These are phyloP conservation scores for Populus davidiana DNA, from an alignment of 345 rosid genomes.

Conservation along the genomic window DNA sequence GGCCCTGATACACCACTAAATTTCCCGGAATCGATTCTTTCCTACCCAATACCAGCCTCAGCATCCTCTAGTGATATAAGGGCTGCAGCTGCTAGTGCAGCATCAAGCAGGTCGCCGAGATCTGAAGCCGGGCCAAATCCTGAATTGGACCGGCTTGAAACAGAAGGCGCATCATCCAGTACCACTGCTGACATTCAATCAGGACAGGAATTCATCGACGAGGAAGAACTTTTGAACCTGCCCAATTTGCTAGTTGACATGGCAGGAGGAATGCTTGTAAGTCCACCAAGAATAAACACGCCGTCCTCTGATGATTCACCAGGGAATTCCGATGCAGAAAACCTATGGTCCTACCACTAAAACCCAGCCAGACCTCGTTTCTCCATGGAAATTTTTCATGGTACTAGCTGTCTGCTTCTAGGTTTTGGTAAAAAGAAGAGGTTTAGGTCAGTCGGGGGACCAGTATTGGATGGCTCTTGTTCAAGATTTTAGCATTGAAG, in stretches of 20 bases:
- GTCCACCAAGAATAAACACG: conserved; percentile 63
- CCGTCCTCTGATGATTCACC: conserved; percentile 53
- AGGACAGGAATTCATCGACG: conserved; percentile 45
- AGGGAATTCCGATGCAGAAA: conserved; percentile 48
- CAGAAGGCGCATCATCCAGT: not conserved
- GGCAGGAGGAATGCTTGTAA: conserved; percentile 75
- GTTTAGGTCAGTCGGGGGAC: not conserved
- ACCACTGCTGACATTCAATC: not conserved
- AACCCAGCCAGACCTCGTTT: not conserved
- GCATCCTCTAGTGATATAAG: conserved; percentile 51
- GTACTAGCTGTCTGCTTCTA: not conserved
- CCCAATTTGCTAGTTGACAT: conserved; percentile 63
- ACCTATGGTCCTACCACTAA: conserved; percentile 44
- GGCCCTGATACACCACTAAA: conserved; percentile 55
- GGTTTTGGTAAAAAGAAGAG: not conserved
- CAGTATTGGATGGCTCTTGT: not conserved
- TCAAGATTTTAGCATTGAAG: not conserved
- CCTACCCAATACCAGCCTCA: conserved; percentile 49
- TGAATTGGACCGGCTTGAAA: not conserved
- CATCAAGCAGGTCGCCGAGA: conserved; percentile 22
- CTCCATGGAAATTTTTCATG: not conserved
- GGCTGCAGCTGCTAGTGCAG: conserved; percentile 59
- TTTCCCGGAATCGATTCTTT: conserved; percentile 45
- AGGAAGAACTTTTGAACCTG: conserved; percentile 51
- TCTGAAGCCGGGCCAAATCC: conserved; percentile 12